Percentiles rank a stretch among this genome's conserved stretches.
Evolutionary conservation across 2,329 filamentous ascomycete genomes (phyloP).

Genomic region (Xylariomycetidae sp.): DNA sequence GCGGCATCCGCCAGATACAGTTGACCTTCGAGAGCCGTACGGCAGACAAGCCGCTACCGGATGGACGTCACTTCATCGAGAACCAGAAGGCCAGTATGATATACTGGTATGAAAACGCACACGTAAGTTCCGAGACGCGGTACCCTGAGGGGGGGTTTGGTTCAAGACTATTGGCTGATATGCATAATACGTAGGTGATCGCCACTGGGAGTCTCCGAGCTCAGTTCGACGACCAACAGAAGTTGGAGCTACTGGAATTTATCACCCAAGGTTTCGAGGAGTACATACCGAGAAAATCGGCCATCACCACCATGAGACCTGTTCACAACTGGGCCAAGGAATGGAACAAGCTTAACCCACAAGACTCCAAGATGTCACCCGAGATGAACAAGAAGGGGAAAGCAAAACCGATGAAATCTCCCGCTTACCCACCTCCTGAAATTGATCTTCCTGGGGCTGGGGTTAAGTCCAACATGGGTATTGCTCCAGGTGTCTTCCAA

Average conservation of each 20-base stretch:
- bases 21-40: conserved; percentile 70
- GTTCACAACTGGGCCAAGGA: conserved; percentile 63
- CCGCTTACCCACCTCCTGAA: conserved; percentile 54
- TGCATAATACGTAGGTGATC: conserved; percentile 59
- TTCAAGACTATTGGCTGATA: too few relatives aligned
- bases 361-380: conserved; percentile 55
- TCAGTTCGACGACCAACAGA: conserved; percentile 73
- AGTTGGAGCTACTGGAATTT: conserved; percentile 83
- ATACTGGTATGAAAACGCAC: conserved; percentile 82
- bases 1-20: conserved; percentile 80
- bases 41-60: conserved; percentile 51
- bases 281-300: conserved; percentile 67
- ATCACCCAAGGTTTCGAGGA: conserved; percentile 73
- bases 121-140: too few relatives aligned
- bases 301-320: conserved; percentile 58
- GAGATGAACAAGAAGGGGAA: conserved; percentile 67
- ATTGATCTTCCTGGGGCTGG: conserved; percentile 55
- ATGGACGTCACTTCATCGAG: conserved; percentile 68
- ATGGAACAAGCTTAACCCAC: conserved; percentile 55
- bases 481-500: conserved; percentile 57
- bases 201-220: conserved; percentile 73
- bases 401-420: conserved; percentile 53
- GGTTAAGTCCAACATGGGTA: conserved; percentile 52
- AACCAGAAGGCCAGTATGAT: conserved; percentile 75
- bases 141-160: too few relatives aligned